Percentiles rank a stretch among this genome's conserved stretches.
phyloP scores from a whole-genome alignment of 495 filamentous ascomycete species.

The Tuber microsphaerosporum region DNA sequence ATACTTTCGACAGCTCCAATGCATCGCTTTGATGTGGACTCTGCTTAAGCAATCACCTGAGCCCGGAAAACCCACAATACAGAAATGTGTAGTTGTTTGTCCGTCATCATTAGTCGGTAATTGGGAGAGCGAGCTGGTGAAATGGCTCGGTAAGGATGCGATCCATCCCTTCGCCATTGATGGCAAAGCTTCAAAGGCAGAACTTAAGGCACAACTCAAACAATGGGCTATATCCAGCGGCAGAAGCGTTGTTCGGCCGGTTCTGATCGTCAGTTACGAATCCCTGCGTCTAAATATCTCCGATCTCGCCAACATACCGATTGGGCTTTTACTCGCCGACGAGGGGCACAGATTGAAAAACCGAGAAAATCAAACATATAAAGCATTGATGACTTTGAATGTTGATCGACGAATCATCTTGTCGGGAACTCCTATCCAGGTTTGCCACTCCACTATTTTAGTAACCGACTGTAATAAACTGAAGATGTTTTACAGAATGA shows the following conservation, averaged over 20 bases:
- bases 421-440: slow-evolving; percentile 90
- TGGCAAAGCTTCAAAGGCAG: slow-evolving; percentile 90
- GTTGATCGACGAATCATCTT: slow-evolving; percentile 89
- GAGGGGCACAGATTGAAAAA: slow-evolving; percentile 99
- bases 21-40: slow-evolving; percentile 85
- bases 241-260: slow-evolving; percentile 80
- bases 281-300: slow-evolving; percentile 85
- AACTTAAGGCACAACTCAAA: slow-evolving; percentile 76
- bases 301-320: slow-evolving; percentile 75
- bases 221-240: slow-evolving; percentile 92
- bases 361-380: slow-evolving; percentile 90
- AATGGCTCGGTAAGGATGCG: slow-evolving; percentile 91
- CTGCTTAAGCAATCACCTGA: slow-evolving; percentile 91
- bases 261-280: slow-evolving; percentile 99
- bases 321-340: slow-evolving; percentile 93
- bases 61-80: slow-evolving; percentile 83
- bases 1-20: slow-evolving; percentile 53
- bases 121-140: slow-evolving; percentile 91
- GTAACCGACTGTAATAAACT: background rate
- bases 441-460: background rate
- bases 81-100: slow-evolving; percentile 98
- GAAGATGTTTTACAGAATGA: slow-evolving; percentile 54
- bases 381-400: slow-evolving; percentile 78
- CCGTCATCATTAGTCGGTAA: slow-evolving; percentile 94
- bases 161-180: slow-evolving; percentile 93